These are phyloP conservation scores for Plantago ovata DNA, from an alignment of 257 asterid genomes.

Conservation along the genomic window DNA sequence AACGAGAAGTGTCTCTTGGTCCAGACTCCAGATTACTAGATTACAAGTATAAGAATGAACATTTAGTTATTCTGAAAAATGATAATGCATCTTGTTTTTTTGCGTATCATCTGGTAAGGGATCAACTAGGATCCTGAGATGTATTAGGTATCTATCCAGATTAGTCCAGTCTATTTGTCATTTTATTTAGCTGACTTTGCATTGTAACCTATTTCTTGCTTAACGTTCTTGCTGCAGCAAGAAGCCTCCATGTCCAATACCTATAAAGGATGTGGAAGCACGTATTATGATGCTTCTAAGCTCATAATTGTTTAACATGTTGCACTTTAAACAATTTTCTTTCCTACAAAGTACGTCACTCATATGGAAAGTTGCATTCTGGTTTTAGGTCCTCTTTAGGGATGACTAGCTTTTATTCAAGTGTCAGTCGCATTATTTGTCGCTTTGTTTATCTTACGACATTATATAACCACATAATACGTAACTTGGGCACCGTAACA, in stretches of 20 bases:
- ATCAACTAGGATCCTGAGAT: too few relatives aligned
- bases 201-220: too few relatives aligned
- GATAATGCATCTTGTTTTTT: too few relatives aligned
- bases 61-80: too few relatives aligned
- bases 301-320: neutral
- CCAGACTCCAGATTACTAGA: too few relatives aligned
- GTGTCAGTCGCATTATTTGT: neutral
- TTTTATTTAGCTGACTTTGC: too few relatives aligned
- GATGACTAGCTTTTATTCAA: constrained; percentile 5
- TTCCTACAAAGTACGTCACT: neutral
- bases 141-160: too few relatives aligned
- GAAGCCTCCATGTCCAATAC: constrained; percentile 6
- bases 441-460: neutral
- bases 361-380: constrained; percentile 7
- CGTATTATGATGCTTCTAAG: constrained; percentile 12
- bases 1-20: too few relatives aligned
- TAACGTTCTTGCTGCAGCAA: constrained; percentile 9
- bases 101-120: too few relatives aligned
- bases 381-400: neutral
- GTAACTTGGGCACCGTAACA: constrained; percentile 14
- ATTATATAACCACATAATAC: neutral
- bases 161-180: too few relatives aligned
- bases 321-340: neutral
- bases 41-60: too few relatives aligned
- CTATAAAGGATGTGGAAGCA: constrained; percentile 14